A percentile compares a stretch with the other conserved stretches of the same genome.
phyloP scores from a whole-genome alignment of 164 flowering plant species.

The Sextonia rubra region DNA sequence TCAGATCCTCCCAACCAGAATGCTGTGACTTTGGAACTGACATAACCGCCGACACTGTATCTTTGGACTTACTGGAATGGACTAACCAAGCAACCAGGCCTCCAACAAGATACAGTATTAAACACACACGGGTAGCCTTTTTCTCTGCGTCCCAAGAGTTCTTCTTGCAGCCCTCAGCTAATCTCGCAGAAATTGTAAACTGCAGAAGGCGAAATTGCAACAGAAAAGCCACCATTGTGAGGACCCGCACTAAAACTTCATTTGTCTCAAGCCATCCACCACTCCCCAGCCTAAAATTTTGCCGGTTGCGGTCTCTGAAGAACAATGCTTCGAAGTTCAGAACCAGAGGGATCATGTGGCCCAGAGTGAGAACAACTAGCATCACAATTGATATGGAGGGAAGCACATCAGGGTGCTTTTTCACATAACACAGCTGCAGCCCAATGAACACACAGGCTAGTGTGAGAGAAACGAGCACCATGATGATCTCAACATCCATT shows the following conservation, averaged over 20 bases:
- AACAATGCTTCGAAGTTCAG: constrained; percentile 60
- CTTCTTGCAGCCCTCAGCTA: constrained; percentile 23
- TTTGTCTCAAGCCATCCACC: constrained; percentile 49
- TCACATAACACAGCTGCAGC: constrained; percentile 46
- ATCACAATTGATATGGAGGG: constrained; percentile 51
- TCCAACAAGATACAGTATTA: constrained; percentile 40
- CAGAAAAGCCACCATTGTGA: constrained; percentile 50
- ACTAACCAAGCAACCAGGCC: constrained; percentile 32
- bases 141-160: constrained; percentile 41
- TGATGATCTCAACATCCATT: constrained; percentile 52
- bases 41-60: neutral
- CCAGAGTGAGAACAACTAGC: constrained; percentile 52
- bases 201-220: constrained; percentile 57
- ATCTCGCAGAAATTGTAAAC: constrained; percentile 39
- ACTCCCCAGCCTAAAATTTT: constrained; percentile 19
- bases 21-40: neutral
- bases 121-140: constrained; percentile 25
- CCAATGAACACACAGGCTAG: constrained; percentile 43
- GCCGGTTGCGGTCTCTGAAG: constrained; percentile 14
- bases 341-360: constrained; percentile 54
- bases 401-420: constrained; percentile 40
- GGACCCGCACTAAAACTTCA: constrained; percentile 42
- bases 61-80: constrained; percentile 8
- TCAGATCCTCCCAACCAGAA: constrained; percentile 35
- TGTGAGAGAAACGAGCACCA: constrained; percentile 56